Percentiles rank a stretch among this genome's conserved stretches.
Evolutionary conservation across 2,329 filamentous ascomycete species (phyloP).

Genomic region (Alternaria metachromatica): DNA sequence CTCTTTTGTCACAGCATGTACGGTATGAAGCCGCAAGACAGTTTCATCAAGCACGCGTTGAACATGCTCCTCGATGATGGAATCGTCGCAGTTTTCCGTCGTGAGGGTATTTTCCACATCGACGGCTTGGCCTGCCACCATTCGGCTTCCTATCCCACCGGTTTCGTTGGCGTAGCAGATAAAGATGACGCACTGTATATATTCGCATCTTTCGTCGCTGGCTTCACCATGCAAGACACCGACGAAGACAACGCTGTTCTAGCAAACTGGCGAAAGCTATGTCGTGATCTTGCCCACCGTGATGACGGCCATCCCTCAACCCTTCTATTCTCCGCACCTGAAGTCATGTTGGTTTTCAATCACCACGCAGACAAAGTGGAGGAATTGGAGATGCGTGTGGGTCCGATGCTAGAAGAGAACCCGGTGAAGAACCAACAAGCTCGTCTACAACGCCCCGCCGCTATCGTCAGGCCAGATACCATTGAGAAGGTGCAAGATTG

Average conservation of each 20-base stretch:
- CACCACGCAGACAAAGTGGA: slow-evolving; percentile 53
- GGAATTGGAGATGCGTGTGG: slow-evolving; percentile 54
- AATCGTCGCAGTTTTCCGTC: slow-evolving; percentile 64
- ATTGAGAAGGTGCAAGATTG: slow-evolving; percentile 61
- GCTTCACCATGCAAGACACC: slow-evolving; percentile 49
- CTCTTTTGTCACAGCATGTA: slow-evolving; percentile 72
- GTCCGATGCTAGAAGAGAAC: slow-evolving; percentile 34
- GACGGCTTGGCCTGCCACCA: slow-evolving; percentile 58
- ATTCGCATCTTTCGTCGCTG: slow-evolving; percentile 63
- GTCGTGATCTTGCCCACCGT: slow-evolving; percentile 55
- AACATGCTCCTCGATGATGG: slow-evolving; percentile 56
- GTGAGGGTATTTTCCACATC: slow-evolving; percentile 53
- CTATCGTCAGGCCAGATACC: slow-evolving; percentile 56
- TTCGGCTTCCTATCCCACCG: slow-evolving; percentile 57
- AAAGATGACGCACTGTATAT: slow-evolving; percentile 55
- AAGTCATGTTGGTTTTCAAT: slow-evolving; percentile 61
- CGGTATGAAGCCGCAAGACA: slow-evolving; percentile 60
- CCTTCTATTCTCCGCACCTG: slow-evolving; percentile 59
- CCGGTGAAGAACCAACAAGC: slow-evolving; percentile 62
- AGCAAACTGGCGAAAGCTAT: slow-evolving; percentile 59
- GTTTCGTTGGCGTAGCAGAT: slow-evolving; percentile 54
- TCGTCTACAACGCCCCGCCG: slow-evolving; percentile 52
- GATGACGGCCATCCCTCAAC: slow-evolving; percentile 46
- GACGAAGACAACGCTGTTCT: slow-evolving; percentile 42
- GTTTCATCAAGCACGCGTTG: slow-evolving; percentile 57